phyloP scores from a whole-genome alignment of 2,329 filamentous ascomycete species.

The Echinosphaeria canescens region DNA sequence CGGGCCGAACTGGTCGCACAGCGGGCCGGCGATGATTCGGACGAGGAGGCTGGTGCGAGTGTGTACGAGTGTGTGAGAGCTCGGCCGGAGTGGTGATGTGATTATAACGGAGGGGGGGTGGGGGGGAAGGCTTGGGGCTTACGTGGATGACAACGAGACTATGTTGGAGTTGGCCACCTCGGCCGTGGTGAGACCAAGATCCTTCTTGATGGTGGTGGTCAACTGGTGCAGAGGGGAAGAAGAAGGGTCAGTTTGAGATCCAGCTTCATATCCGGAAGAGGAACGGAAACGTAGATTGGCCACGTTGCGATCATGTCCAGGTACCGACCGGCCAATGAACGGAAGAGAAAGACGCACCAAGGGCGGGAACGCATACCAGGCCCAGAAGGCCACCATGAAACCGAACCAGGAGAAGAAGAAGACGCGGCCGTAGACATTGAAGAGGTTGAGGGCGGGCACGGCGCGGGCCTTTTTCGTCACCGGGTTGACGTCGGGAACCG shows the following conservation, averaged over 20 bases:
- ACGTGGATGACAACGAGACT: conserved; percentile 53
- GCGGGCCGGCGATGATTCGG: conserved; percentile 55
- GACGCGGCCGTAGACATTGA: conserved; percentile 64
- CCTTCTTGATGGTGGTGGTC: conserved; percentile 57
- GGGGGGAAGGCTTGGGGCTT: conserved; percentile 10
- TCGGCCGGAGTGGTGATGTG: too few species aligned
- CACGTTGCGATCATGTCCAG: too few species aligned
- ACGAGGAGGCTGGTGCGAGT: conserved; percentile 36
- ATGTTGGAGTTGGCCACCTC: conserved; percentile 85
- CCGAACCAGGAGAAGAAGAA: conserved; percentile 83
- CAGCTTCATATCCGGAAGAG: too few species aligned
- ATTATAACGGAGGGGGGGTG: background rate
- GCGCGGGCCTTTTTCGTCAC: conserved; percentile 66
- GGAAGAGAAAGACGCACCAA: too few species aligned
- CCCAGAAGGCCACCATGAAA: conserved; percentile 76
- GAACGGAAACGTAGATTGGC: conserved; percentile 7
- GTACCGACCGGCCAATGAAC: too few species aligned
- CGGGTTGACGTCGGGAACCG: conserved; percentile 56
- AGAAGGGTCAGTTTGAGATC: conserved; percentile 1
- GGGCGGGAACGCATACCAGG: conserved; percentile 84
- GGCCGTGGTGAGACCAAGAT: conserved; percentile 46
- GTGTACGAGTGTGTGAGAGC: conserved; percentile 1
- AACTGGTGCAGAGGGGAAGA: conserved; percentile 21
- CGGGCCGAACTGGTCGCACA: conserved; percentile 73
- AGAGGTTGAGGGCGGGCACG: conserved; percentile 56